Base-by-base conservation (phyloP, 1,284 basidiomycete genomes). In the Fomitopsis palustris region DNA sequence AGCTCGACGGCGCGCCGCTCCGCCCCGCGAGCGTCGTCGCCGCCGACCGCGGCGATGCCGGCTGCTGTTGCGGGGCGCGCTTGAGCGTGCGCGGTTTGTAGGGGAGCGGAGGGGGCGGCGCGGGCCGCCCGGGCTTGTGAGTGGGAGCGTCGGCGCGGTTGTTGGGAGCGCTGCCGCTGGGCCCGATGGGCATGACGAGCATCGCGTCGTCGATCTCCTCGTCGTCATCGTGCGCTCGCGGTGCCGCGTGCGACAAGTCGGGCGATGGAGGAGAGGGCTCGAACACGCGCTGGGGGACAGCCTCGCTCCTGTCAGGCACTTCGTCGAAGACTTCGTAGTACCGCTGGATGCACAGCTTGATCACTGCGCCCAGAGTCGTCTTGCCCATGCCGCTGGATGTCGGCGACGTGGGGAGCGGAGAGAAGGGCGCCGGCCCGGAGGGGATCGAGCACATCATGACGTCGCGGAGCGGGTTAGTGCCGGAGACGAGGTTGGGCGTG, bases 241-340 rank as follows among this genome's bases (percentile, higher is more conserved):
- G 70, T 56, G 69, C 68, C 54, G 59, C 42, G 25, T 62, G 64
- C 12, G 69, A 68, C 8, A 61, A 60, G 17, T 70, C 70, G 53
- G 77, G 73, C 1, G 65, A 65, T 4, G 68, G 66, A 53, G 70
- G 56, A 8, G 49, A 41, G 17, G 41, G 31, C 42, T 54, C 49
- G 54, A 70, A 52, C 25, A 70, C 62, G 51, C 71, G 68, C 53
- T 73, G 68, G n/a, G 73, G 74, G 19, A 84, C 63, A 1, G 85
- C 84, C 65, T 91, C 89, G 57, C 78, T 81, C 19, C 85, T 81
- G 72, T 92, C 91, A 59, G 71, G 74, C 19, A 87, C 73, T 64
- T 93, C 89, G 67, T 93, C 91, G 67, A 94, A 94, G 35, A 94
- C 77, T 70, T 94, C 92, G 70, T 88, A 93, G 70, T 93, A 94